These are phyloP conservation scores for Hansenula sp. DNA, from an alignment of 1,139 yeast genomes.

Conservation along the genomic window DNA sequence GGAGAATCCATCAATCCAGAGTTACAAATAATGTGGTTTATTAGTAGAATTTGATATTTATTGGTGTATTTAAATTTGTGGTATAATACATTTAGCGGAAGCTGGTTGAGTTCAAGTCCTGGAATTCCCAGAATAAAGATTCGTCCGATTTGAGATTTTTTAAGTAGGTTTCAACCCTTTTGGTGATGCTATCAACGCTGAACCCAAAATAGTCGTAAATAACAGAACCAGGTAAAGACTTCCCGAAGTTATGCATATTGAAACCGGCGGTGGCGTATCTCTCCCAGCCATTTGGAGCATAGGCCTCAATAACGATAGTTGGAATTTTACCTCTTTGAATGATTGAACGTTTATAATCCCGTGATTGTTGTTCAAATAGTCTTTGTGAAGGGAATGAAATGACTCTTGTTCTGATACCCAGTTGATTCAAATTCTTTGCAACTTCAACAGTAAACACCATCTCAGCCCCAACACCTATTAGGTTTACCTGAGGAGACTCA, in stretches of 20 bases:
- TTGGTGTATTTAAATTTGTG: too few species aligned
- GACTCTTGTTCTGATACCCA: slow-evolving; percentile 26
- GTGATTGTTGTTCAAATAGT: slow-evolving; percentile 28
- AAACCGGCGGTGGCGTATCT: slow-evolving; percentile 34
- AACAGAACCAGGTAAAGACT: slow-evolving; percentile 30
- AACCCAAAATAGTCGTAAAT: slow-evolving; percentile 32
- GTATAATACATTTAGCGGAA: too few species aligned
- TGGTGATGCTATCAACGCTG: slow-evolving; percentile 26
- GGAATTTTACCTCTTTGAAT: slow-evolving; percentile 26
- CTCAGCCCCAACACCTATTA: slow-evolving; percentile 32
- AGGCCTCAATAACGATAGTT: slow-evolving; percentile 32
- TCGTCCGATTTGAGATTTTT: slow-evolving; percentile 23
- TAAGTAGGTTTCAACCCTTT: slow-evolving; percentile 22
- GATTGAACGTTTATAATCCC: slow-evolving; percentile 24
- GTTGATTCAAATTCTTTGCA: slow-evolving; percentile 23
- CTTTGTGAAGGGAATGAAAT: slow-evolving; percentile 31
- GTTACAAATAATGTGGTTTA: too few species aligned
- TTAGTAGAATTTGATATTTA: too few species aligned
- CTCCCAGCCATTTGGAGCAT: slow-evolving; percentile 35
- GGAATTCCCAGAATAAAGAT: slow-evolving; percentile 26
- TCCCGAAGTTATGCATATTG: slow-evolving; percentile 20
- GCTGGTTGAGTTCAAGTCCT: slow-evolving; percentile 22
- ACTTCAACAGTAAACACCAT: slow-evolving; percentile 28
- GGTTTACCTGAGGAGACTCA: slow-evolving; percentile 21
- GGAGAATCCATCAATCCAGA: too few species aligned